Percentiles rank a stretch among this genome's conserved stretches.
phyloP scores from a whole-genome alignment of 768 basidiomycete genomes.

The Kwoniella shandongensis region DNA sequence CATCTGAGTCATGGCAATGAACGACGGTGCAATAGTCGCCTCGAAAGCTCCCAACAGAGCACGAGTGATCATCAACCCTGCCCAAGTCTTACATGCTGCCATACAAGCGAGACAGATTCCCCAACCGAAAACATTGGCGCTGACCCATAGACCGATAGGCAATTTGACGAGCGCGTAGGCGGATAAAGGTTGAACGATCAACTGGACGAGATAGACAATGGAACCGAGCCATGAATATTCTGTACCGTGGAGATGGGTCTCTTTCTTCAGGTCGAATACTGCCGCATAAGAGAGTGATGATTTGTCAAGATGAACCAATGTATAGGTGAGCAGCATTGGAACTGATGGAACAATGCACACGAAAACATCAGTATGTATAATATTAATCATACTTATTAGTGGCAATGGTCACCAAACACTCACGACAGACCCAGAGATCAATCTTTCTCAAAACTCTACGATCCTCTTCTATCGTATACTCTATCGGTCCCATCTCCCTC shows the following conservation, averaged over 20 bases:
- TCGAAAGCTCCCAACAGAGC: slow-evolving; percentile 33
- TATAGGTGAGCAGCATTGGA: slow-evolving; percentile 17
- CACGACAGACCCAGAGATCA: slow-evolving; percentile 25
- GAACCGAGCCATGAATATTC: slow-evolving; percentile 31
- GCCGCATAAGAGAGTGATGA: slow-evolving; percentile 30
- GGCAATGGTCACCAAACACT: too few relatives aligned
- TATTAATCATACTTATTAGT: background rate
- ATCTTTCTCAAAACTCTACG: slow-evolving; percentile 30
- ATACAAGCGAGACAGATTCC: slow-evolving; percentile 19
- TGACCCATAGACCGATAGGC: slow-evolving; percentile 18
- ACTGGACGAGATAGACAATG: slow-evolving; percentile 17
- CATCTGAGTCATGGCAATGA: slow-evolving; percentile 17
- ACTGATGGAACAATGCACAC: background rate
- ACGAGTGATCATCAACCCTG: slow-evolving; percentile 19
- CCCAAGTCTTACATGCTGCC: slow-evolving; percentile 21
- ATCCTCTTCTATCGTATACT: slow-evolving; percentile 26
- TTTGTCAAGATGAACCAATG: slow-evolving; percentile 25
- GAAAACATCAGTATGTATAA: background rate
- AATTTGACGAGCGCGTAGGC: slow-evolving; percentile 24
- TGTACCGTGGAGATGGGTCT: slow-evolving; percentile 14
- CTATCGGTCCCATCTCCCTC: slow-evolving; percentile 15
- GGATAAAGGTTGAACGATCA: slow-evolving; percentile 23
- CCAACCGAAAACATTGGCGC: slow-evolving; percentile 14
- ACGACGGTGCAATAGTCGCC: slow-evolving; percentile 22
- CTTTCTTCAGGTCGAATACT: slow-evolving; percentile 24